Percentiles rank a stretch among this genome's conserved stretches.
These are phyloP conservation scores for Trametes cinnabarina DNA, from an alignment of 768 basidiomycete species.

Conservation along the genomic window DNA sequence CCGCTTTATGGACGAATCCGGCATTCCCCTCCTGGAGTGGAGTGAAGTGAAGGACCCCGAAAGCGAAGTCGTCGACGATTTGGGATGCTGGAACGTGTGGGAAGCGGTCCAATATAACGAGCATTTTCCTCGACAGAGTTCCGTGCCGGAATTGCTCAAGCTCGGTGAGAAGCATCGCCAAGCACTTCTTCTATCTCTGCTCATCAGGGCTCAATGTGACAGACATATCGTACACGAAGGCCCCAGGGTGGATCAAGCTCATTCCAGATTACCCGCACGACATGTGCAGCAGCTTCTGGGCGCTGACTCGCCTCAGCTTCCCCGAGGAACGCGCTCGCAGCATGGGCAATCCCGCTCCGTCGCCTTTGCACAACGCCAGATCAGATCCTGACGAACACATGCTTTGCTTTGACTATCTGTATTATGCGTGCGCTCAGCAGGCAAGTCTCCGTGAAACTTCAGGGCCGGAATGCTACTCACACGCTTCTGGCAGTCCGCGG, in stretches of 20 bases:
- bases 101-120: constrained; percentile 32
- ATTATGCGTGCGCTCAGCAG: constrained; percentile 35
- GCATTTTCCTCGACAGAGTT: constrained; percentile 26
- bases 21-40: constrained; percentile 41
- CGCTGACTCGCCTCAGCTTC: constrained; percentile 33
- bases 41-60: constrained; percentile 38
- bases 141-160: constrained; percentile 26
- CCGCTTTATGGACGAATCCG: constrained; percentile 35
- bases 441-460: constrained; percentile 20
- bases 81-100: constrained; percentile 47
- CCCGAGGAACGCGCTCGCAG: constrained; percentile 30
- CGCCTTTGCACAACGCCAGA: constrained; percentile 23
- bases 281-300: constrained; percentile 33
- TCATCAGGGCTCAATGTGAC: constrained; percentile 4
- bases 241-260: constrained; percentile 33
- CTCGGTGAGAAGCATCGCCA: constrained; percentile 27
- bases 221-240: constrained; percentile 39
- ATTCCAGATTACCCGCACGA: constrained; percentile 33
- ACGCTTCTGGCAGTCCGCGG: constrained; percentile 24
- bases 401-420: constrained; percentile 42
- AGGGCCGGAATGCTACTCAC: neutral
- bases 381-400: constrained; percentile 39
- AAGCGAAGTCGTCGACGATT: constrained; percentile 32
- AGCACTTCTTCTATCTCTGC: neutral
- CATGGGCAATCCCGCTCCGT: constrained; percentile 27